These are phyloP conservation scores for Aciculosporium take DNA, from an alignment of 2,329 filamentous ascomycete genomes.

Conservation along the genomic window DNA sequence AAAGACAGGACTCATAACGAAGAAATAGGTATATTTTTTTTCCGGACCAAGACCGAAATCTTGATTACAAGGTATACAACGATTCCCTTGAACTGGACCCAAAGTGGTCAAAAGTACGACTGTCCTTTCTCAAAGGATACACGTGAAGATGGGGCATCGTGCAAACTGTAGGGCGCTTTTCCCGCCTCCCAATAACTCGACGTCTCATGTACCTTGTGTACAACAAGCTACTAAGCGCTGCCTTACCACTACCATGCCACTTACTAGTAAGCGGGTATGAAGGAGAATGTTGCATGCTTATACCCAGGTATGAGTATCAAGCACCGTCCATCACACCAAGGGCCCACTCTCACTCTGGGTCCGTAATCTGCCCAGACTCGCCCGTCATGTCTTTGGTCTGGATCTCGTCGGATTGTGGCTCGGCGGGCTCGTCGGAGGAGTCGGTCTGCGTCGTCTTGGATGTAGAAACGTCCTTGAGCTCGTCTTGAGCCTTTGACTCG, in stretches of 20 bases:
- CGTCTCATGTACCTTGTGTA: too few species aligned
- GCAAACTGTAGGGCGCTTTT: neutral
- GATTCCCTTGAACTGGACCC: too few species aligned
- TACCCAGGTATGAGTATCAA: too few species aligned
- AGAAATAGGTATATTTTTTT: neutral
- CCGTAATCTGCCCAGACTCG: conserved; percentile 3
- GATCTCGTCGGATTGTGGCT: neutral
- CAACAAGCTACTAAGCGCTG: neutral
- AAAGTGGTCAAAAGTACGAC: too few species aligned
- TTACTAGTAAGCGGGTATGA: neutral
- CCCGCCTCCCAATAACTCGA: too few species aligned
- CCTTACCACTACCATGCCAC: neutral
- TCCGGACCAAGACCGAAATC: too few species aligned
- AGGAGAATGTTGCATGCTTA: too few species aligned
- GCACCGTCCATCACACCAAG: neutral
- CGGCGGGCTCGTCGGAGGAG: neutral
- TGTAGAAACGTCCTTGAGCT: too few species aligned
- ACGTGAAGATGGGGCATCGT: neutral
- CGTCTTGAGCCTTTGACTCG: too few species aligned
- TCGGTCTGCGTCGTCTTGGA: neutral
- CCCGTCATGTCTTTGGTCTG: conserved; percentile 5
- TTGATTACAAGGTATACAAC: too few species aligned
- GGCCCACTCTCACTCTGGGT: conserved; percentile 3
- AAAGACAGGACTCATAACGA: too few species aligned
- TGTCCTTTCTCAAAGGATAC: neutral